phyloP scores from a whole-genome alignment of 345 rosid genomes.

The Clarkia xantiana region DNA sequence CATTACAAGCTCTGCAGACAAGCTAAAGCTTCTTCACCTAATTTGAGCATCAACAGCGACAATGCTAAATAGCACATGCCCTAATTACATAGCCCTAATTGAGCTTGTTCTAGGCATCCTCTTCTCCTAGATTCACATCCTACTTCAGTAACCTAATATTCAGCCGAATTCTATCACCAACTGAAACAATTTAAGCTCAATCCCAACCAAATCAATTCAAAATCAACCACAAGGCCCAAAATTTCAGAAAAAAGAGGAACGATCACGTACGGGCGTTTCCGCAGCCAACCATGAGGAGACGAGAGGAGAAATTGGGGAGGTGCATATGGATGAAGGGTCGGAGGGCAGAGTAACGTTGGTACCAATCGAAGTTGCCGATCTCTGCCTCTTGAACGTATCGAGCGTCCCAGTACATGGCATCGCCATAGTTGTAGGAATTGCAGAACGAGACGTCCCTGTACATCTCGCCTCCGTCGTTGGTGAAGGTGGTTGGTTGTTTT shows the following conservation, averaged over 20 bases:
- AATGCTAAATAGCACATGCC: no score
- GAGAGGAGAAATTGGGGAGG: constrained; percentile 44
- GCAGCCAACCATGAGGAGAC: constrained; percentile 91
- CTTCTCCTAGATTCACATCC: no score
- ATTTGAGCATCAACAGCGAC: no score
- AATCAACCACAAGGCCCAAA: not conserved
- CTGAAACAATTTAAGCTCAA: no score
- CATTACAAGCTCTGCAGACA: no score
- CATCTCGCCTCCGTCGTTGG: constrained; percentile 20
- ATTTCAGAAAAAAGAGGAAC: not conserved
- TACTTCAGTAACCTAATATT: no score
- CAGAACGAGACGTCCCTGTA: constrained; percentile 58
- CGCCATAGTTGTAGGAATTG: constrained; percentile 87
- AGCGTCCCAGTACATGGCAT: constrained; percentile 79
- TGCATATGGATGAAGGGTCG: constrained; percentile 63
- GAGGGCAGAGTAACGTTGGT: constrained; percentile 92
- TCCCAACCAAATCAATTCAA: not conserved
- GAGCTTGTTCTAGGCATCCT: no score
- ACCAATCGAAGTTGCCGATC: constrained; percentile 77
- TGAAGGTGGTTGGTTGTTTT: not conserved
- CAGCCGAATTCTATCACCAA: no score
- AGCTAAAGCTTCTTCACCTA: no score
- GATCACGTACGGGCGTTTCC: constrained; percentile 75
- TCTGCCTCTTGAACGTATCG: constrained; percentile 73
- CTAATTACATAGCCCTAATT: no score